Evolutionary conservation across 176 grass and related monocot species (phyloP).

Genomic region (Avena atlantica): DNA sequence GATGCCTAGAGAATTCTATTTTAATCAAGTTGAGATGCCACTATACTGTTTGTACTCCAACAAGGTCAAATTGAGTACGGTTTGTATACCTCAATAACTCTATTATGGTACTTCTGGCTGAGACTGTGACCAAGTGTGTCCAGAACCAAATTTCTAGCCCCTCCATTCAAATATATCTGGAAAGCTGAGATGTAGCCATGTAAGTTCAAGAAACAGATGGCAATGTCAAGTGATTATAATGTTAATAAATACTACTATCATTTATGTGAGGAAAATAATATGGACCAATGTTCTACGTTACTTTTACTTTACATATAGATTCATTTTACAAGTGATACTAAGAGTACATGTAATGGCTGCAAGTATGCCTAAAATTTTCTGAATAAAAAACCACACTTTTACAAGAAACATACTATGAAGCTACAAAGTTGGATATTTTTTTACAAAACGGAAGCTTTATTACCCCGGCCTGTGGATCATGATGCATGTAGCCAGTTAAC

Average conservation of each 20-base stretch:
- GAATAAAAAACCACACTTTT: not conserved
- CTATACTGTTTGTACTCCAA: not conserved
- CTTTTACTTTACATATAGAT: not conserved
- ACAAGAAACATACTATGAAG: not conserved
- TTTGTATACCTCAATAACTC: slow-evolving; percentile 85
- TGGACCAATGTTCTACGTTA: not conserved
- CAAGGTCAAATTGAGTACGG: not conserved
- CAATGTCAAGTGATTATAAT: not conserved
- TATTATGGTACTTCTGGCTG: slow-evolving; percentile 80
- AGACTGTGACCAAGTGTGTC: slow-evolving; percentile 78
- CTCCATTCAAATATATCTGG: slow-evolving; percentile 82
- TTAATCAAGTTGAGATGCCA: slow-evolving; percentile 14
- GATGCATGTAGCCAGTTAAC: not conserved
- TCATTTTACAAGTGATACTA: slow-evolving; percentile 11
- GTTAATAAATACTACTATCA: not conserved
- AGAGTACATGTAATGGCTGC: not conserved
- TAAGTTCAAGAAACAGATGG: slow-evolving; percentile 47
- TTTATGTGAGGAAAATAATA: slow-evolving; percentile 1
- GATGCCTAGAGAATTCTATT: not conserved
- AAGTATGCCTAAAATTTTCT: not conserved
- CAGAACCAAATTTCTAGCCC: slow-evolving; percentile 73
- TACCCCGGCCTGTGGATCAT: not conserved
- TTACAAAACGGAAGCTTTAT: not conserved
- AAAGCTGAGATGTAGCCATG: slow-evolving; percentile 59
- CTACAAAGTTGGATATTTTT: not conserved